Evolutionary conservation across 1,139 yeast species (phyloP), one percentile per base, ranked within the genome.

Genomic region (Ogataea hybrid): DNA sequence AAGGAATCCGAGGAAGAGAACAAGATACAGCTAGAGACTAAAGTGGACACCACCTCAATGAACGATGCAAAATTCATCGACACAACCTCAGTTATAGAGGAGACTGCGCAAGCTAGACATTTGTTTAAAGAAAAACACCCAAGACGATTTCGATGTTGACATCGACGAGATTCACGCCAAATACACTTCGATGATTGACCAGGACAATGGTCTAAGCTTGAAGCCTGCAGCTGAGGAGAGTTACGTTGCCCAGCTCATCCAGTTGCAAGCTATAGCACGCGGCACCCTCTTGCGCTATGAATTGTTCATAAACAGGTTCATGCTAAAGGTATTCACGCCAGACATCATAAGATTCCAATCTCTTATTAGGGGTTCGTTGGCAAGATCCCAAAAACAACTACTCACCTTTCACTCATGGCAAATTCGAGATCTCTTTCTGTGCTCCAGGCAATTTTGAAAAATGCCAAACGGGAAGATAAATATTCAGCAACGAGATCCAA

Each of bases 251-350:
- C 59, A 59, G 4, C 59, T 71, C 9, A 58, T 69, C 23, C 50
- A 52, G 44, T 65, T 84, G 23, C 92, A 84, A 58, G 73, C 88
- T 0, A 63, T 80, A 23, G 72, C 84, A 7, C 69, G 85, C 51
- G 92, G 90, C 21, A 81, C 85, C 1, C 69, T 77, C 41, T 65
- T 77, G 48, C 70, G 94, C 37, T 84, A 81, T 58, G 65, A 65
- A 21, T 68, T 81, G 68, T 81, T 79, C 60, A 83, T 83, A 30
- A 75, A 76, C 52, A 73, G 69, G 44, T 78, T 79, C 48, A 74
- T 80, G 71, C 57, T 81, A 28, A 75, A 74, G 50, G 77, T 82
- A 3, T 76, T 73, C 50, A 66, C 68, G 4, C 75, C 71, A 16
- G 77, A 74, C 46, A 62, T 79, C 25, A 64, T 78, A 6, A 62